These are phyloP conservation scores for Symbiodinium natans DNA, from an alignment of 73 alveolate species.

Conservation along the genomic window DNA sequence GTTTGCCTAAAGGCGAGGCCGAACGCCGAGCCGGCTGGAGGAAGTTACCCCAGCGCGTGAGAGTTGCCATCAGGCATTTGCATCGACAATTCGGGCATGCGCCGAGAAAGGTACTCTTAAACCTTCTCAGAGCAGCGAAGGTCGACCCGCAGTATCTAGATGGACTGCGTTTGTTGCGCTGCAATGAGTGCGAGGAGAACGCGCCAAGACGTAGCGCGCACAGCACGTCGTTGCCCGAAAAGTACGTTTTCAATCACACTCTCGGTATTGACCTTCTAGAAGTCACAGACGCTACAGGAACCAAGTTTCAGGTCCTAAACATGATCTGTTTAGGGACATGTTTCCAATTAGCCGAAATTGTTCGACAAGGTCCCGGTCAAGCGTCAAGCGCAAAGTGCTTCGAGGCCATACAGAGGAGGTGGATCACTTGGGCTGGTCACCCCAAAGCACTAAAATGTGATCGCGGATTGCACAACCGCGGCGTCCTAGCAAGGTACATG, in stretches of 20 bases:
- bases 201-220: neutral
- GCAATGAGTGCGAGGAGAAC: neutral
- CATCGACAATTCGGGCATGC: neutral
- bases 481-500: neutral
- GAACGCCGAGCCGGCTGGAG: conserved; percentile 7
- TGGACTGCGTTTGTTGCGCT: neutral
- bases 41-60: neutral
- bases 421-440: conserved; percentile 16
- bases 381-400: neutral
- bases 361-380: neutral
- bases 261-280: neutral
- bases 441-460: neutral
- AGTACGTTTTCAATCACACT: neutral
- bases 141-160: neutral
- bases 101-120: neutral
- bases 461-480: conserved; percentile 11
- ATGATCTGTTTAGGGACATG: neutral
- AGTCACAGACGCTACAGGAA: neutral
- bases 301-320: neutral
- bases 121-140: neutral
- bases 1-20: neutral
- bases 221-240: neutral
- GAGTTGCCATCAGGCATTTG: neutral
- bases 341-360: neutral
- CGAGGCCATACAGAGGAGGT: neutral